These are phyloP conservation scores for Elymus sibiricus DNA, from an alignment of 176 grass and related monocot genomes.

Conservation along the genomic window DNA sequence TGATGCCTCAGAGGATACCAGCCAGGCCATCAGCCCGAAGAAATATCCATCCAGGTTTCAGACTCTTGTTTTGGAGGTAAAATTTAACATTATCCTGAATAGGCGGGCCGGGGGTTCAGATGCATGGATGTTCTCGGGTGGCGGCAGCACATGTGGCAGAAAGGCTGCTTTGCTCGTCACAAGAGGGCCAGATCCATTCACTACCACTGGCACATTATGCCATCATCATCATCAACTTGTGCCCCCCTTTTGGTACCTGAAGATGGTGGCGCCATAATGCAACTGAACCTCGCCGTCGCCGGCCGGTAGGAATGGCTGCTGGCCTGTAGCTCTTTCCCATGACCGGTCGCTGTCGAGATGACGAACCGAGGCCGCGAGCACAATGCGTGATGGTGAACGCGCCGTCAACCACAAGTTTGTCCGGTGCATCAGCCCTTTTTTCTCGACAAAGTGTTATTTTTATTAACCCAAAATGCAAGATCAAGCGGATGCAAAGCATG, in stretches of 20 bases:
- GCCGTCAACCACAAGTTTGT: background rate
- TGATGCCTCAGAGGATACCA: conserved; percentile 33
- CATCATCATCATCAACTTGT: conserved; percentile 3
- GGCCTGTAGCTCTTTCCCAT: background rate
- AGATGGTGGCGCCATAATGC: background rate
- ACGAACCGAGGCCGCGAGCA: conserved; percentile 17
- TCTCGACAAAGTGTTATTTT: too few relatives aligned
- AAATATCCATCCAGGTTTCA: conserved; percentile 2
- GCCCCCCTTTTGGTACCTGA: background rate
- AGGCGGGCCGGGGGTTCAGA: background rate
- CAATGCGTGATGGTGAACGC: conserved; percentile 23
- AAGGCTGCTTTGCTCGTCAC: conserved; percentile 25
- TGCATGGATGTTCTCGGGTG: background rate
- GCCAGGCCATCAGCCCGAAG: background rate
- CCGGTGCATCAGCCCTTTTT: conserved; percentile 6
- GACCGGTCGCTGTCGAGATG: background rate
- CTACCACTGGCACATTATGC: background rate
- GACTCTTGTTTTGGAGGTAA: background rate
- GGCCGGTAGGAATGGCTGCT: conserved; percentile 8
- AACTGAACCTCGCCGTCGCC: background rate
- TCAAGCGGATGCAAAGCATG: too few relatives aligned
- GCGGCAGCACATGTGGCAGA: conserved; percentile 40
- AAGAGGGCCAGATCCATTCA: conserved; percentile 1
- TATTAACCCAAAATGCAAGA: too few relatives aligned
- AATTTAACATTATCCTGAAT: background rate